Evolutionary conservation across 176 grass and related monocot genomes (phyloP), one percentile per base, ranked within the genome.

Genomic region (Eleusine indica): DNA sequence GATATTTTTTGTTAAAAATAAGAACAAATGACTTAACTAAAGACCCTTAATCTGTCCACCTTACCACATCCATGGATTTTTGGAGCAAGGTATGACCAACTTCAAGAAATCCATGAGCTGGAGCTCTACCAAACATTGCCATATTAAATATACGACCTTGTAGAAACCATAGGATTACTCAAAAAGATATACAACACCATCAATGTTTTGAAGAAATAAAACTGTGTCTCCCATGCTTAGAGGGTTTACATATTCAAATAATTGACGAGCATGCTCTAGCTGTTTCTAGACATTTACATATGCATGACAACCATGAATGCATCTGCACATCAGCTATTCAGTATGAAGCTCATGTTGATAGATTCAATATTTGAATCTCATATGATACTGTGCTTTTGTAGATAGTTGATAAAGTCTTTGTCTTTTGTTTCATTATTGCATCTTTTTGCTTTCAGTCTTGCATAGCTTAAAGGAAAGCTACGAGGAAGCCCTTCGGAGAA

Each of bases 401-500:
- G 6, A 81, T 28, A 74, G 14, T 16, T 64, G 35, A 3, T 16
- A 66, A 53, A 14, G 73, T 64, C 3, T 77, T 66, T 70, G 15
- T 19, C 32, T 7, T 16, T 66, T 54, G 21, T 73, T 86, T 77
- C 13, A 87, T 54, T 15, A 19, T 82, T 76, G 28, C 16, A 22
- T 81, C 21, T 71, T 40, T 80, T 57, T 73, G 72, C 7, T 61
- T 70, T 62, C 86, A 99, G 96, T 99, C 41, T 66, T 99, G 9
- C 64, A 80, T 65, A 90, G 87, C 63, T 87, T 98, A 64, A 99
- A 87, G 65, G 87, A 92, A 56, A 92, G 80, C 86, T 99, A 96
- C 51, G 89, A 83, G 85, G 71, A 95, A 90, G 93, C 93, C 21
- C 61, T 98, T 79, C 75, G 28, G 52, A 94, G 96, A 79, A 86